Evolutionary conservation across 2,329 filamentous ascomycete genomes (phyloP).

Genomic region (Ceratocystiopsis sp.): DNA sequence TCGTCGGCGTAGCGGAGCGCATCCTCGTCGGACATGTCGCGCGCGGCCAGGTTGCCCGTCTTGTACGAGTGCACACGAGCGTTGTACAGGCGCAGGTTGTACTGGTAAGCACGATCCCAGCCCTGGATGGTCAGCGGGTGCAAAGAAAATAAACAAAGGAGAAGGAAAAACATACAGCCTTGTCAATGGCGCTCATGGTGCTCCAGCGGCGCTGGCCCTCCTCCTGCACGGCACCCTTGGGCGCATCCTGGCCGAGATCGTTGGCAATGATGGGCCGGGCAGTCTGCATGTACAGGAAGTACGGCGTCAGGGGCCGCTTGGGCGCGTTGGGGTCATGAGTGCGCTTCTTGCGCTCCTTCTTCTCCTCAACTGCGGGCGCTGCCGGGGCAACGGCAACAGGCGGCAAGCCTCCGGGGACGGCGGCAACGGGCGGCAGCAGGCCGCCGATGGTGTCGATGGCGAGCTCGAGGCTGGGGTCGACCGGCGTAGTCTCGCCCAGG

Average conservation of each 20-base stretch:
- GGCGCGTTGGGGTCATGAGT: slow-evolving; percentile 83
- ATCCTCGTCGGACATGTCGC: slow-evolving; percentile 44
- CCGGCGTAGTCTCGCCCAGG: slow-evolving; percentile 44
- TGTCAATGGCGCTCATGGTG: slow-evolving; percentile 57
- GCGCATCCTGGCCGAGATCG: slow-evolving; percentile 57
- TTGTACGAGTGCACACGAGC: slow-evolving; percentile 50
- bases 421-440: slow-evolving; percentile 22
- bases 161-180: slow-evolving; percentile 30
- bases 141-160: not conserved
- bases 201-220: slow-evolving; percentile 80
- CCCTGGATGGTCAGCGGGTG: slow-evolving; percentile 18
- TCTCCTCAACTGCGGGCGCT: slow-evolving; percentile 37
- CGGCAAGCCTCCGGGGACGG: slow-evolving; percentile 10
- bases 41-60: slow-evolving; percentile 37
- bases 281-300: slow-evolving; percentile 87
- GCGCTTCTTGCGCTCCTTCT: slow-evolving; percentile 82
- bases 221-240: slow-evolving; percentile 73
- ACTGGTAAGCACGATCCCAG: slow-evolving; percentile 51
- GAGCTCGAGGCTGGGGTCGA: slow-evolving; percentile 29
- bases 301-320: slow-evolving; percentile 84
- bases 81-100: slow-evolving; percentile 49
- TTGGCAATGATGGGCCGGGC: slow-evolving; percentile 67
- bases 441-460: slow-evolving; percentile 19
- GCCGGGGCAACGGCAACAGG: slow-evolving; percentile 18
- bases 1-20: slow-evolving; percentile 43